Evolutionary conservation across 352 stramenopile genomes (phyloP).

Genomic region (Phytophthora cryptogea): DNA sequence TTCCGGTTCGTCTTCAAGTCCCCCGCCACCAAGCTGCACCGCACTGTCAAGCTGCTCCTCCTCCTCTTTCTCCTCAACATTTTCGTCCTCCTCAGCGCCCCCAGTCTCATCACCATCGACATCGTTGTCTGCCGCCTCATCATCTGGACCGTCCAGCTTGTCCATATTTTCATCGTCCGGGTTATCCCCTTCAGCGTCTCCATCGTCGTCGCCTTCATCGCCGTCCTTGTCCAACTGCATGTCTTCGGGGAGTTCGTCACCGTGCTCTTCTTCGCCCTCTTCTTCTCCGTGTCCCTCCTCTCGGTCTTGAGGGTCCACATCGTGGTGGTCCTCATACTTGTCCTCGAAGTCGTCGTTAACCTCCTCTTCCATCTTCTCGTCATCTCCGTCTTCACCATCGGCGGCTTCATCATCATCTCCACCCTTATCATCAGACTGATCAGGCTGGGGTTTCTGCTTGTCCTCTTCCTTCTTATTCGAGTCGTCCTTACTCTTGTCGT

Average conservation of each 20-base stretch:
- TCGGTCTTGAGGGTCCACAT: slow-evolving; percentile 60
- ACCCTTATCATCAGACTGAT: slow-evolving; percentile 48
- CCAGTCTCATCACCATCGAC: slow-evolving; percentile 39
- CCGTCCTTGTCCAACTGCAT: slow-evolving; percentile 84
- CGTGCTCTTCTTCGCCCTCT: slow-evolving; percentile 62
- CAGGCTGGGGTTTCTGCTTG: slow-evolving; percentile 55
- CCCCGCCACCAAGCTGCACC: slow-evolving; percentile 71
- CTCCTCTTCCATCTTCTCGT: slow-evolving; percentile 79
- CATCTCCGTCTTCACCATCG: slow-evolving; percentile 40
- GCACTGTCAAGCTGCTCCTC: slow-evolving; percentile 71
- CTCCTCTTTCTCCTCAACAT: slow-evolving; percentile 71
- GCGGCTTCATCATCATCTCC: slow-evolving; percentile 30
- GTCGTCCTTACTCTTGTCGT: slow-evolving; percentile 79
- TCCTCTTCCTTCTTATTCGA: slow-evolving; percentile 51
- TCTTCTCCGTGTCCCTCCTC: slow-evolving; percentile 63
- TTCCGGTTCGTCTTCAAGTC: slow-evolving; percentile 78
- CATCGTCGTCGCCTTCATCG: slow-evolving; percentile 44
- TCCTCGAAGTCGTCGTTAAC: slow-evolving; percentile 93
- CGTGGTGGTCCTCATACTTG: slow-evolving; percentile 81
- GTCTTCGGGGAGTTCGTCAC: slow-evolving; percentile 79
- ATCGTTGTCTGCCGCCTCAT: slow-evolving; percentile 43
- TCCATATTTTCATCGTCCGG: slow-evolving; percentile 59
- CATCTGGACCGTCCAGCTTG: slow-evolving; percentile 58
- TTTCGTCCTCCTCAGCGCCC: slow-evolving; percentile 49
- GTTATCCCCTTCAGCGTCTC: slow-evolving; percentile 44